Evolutionary conservation across 2,329 filamentous ascomycete genomes (phyloP), one percentile per base, ranked within the genome.

Genomic region (Nothophaeocryptopus gaeumannii): DNA sequence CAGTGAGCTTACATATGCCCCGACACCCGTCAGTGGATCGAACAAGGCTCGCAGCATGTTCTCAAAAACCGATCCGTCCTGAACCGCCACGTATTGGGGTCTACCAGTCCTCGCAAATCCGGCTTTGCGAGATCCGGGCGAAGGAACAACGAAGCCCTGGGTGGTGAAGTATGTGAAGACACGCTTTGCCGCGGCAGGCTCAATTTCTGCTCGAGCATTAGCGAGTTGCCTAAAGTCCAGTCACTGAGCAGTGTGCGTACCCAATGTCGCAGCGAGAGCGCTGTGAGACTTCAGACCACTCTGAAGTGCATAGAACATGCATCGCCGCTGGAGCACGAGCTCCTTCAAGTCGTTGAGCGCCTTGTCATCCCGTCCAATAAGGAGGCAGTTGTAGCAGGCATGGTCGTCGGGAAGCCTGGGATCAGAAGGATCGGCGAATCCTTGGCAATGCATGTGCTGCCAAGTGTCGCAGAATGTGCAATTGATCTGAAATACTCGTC

Each of bases 401-500:
- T 78, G 73, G n/a, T 65, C 52, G 26, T 66, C 59, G 30, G 72
- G 70, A 14, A 76, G 53, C 30, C 68, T 67, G 8, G 63, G 58
- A 54, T 76, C 73, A n/a, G 65, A 53, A 2, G 47, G 29, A 14
- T 55, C 62, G 8, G 59, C 58, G 54, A 72, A 77, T 5, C 75
- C 75, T 50, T 76, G 76, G 58, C 75, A 78, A 34, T 67, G 58
- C 20, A 70, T 46, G 62, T 78, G 75, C 53, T 78, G 75, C 58
- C 68, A 72, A 8, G 64, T 72, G 33, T 65, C 56, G 55, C 75
- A 78, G 51, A 70, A 74, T 10, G 57, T 50, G 54, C 75, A 78
- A 47, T 68, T 45, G n/a, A 75, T 58, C 74, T 76, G 35, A 20
- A 50, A 47, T 14, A 50, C 40, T 51, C n/a, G 5, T 26, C 42